Base-by-base conservation (phyloP, 78 protist species). In the Emiliania huxleyi region DNA sequence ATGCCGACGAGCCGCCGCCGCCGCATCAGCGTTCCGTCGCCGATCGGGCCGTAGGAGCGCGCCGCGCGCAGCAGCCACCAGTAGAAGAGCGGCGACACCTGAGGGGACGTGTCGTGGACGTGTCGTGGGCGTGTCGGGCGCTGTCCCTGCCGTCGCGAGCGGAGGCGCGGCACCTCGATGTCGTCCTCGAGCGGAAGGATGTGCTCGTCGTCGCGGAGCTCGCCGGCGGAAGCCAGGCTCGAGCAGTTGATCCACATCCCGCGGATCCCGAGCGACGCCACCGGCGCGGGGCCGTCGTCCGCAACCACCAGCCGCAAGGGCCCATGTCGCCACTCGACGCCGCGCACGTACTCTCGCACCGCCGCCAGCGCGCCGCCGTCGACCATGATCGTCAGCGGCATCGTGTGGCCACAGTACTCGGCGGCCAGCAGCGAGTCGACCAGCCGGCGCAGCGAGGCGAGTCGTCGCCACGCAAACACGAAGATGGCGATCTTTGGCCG, bases 131-230 rank as follows among this genome's bases (percentile, higher is more conserved):
- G n/a, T n/a, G n/a, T n/a, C n/a, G n/a, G n/a, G n/a, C n/a, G n/a
- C n/a, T n/a, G n/a, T n/a, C n/a, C n/a, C n/a, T n/a, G n/a, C n/a
- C n/a, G n/a, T n/a, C n/a, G n/a, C n/a, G n/a, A 4, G 55, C 55
- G 55, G 55, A 11, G 23, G 55, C n/a, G n/a, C n/a, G n/a, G n/a
- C 33, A 62, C 94, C 43, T 93, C 94, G 42, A 87, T 93, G 94
- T 93, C 94, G 40, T 93, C 94, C 49, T 93, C 94, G 37, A 87
- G 46, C n/a, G 62, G 73, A 25, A 55, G 46, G 33, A 38, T 87
- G 75, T 84, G 84, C 46, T 56, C 56, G 40, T 93, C 92, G 42
- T 43, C 83, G 2, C 35, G 48, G 18, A n/a, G 22, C 40, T 26
- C 42, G n/a, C 23, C 33, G 33, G 48, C n/a, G 0, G 22, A 5